These are phyloP conservation scores for Metarhizium humberi DNA, from an alignment of 2,329 filamentous ascomycete species.

Conservation along the genomic window DNA sequence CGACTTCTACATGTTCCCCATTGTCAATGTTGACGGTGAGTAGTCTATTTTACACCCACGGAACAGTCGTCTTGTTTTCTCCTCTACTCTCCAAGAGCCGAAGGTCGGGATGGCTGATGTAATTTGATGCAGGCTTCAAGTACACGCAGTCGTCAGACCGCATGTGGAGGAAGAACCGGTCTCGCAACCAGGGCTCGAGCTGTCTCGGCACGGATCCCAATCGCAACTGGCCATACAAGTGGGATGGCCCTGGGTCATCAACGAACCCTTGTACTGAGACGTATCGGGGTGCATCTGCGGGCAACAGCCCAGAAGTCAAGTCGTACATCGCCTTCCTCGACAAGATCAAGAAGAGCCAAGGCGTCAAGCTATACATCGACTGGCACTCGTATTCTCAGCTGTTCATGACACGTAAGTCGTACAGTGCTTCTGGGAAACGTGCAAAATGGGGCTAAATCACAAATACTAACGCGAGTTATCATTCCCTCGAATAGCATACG, in stretches of 20 bases:
- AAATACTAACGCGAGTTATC: slow-evolving; percentile 18
- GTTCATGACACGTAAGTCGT: slow-evolving; percentile 51
- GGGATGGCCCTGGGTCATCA: slow-evolving; percentile 39
- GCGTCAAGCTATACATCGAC: slow-evolving; percentile 54
- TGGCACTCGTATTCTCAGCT: slow-evolving; percentile 56
- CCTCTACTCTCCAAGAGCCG: not conserved
- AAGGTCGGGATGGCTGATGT: not conserved
- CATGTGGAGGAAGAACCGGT: slow-evolving; percentile 54
- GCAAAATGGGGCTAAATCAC: not conserved
- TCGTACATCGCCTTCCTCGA: slow-evolving; percentile 31
- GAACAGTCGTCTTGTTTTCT: not conserved
- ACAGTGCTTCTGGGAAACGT: not conserved
- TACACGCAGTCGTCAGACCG: slow-evolving; percentile 48
- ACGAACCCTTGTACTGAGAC: slow-evolving; percentile 41
- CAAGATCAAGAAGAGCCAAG: slow-evolving; percentile 26
- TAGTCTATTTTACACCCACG: not conserved
- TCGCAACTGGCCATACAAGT: slow-evolving; percentile 50
- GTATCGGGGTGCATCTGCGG: slow-evolving; percentile 33
- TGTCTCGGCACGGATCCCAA: slow-evolving; percentile 49
- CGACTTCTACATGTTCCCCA: slow-evolving; percentile 56
- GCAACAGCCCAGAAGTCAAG: slow-evolving; percentile 42
- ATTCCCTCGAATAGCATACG: slow-evolving; percentile 44
- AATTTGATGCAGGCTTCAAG: slow-evolving; percentile 40
- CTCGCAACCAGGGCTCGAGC: slow-evolving; percentile 24
- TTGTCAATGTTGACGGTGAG: slow-evolving; percentile 52